Base-by-base conservation (phyloP, 805 yeast genomes). In the Lipomyces chichibuensis region DNA sequence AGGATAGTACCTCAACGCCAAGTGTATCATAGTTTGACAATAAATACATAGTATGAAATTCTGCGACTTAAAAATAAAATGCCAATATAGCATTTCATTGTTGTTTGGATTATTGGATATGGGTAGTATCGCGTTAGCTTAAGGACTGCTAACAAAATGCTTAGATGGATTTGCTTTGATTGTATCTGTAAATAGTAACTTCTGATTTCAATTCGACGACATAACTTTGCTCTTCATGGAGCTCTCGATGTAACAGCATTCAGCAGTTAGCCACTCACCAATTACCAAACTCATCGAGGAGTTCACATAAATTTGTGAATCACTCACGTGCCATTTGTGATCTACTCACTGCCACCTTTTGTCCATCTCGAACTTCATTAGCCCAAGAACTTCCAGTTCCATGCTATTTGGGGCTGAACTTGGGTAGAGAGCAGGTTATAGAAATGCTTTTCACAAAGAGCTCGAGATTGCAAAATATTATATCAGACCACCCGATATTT, bases 401-500 rank as follows among this genome's bases (percentile, higher is more conserved):
- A 7, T 43, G 49, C 23, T n/a, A 17, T 17, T 3, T 43, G 49
- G 23, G 39, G 2, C 20, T 43, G 49, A 43, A n/a, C 49, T 43
- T n/a, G 23, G 25, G 49, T 23, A 6, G 49, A 43, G 20, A n/a
- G 49, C 8, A n/a, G 23, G 6, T 17, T 14, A 9, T 20, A 32
- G 52, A 46, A 20, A 65, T 65, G 68, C 60, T 37, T 11, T 65
- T 65, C 23, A 27, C 46, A 2, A 65, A 39, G 32, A 65, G 57
- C 54, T 29, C 60, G 49, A 57, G 55, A 20, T 57, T 66, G 33
- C 64, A 66, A 33, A 56, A 35, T 49, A 60, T 52, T 4, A 51
- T 66, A n/a, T 35, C 67, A 9, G 58, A 57, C 33, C 70, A 66
- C 53, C 67, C 70, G 43, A 60, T 66, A 13, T 66, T 66, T 49